phyloP scores from a whole-genome alignment of 768 basidiomycete genomes.

The Epithele typhae region DNA sequence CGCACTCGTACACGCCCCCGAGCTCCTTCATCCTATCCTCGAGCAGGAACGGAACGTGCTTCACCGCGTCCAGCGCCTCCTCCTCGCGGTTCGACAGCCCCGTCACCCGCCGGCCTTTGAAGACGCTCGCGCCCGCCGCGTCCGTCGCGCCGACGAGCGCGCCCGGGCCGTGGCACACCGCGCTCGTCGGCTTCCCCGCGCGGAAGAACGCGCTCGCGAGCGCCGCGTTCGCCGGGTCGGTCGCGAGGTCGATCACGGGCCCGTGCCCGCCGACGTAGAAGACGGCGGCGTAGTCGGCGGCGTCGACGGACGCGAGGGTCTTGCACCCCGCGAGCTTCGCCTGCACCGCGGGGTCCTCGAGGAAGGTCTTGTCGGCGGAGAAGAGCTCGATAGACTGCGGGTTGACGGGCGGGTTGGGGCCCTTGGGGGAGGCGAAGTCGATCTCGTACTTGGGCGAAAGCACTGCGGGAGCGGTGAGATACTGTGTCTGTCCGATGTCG shows the following conservation, averaged over 20 bases:
- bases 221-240: conserved; percentile 50
- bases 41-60: conserved; percentile 65
- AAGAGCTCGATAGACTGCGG: conserved; percentile 46
- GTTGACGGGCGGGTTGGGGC: conserved; percentile 70
- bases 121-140: conserved; percentile 57
- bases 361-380: conserved; percentile 57
- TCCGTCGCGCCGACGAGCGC: conserved; percentile 59
- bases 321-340: conserved; percentile 52
- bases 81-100: conserved; percentile 77
- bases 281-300: conserved; percentile 62
- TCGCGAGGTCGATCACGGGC: conserved; percentile 67
- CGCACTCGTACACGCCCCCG: conserved; percentile 60
- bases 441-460: conserved; percentile 36
- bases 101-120: conserved; percentile 52
- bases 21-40: conserved; percentile 60
- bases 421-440: conserved; percentile 40
- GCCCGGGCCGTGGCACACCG: conserved; percentile 82
- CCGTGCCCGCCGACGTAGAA: conserved; percentile 83
- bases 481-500: too few relatives aligned
- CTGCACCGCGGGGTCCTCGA: conserved; percentile 47
- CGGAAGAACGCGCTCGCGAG: conserved; percentile 66
- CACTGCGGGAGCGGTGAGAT: conserved; percentile 12
- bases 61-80: conserved; percentile 35
- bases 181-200: conserved; percentile 58
- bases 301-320: conserved; percentile 55